Evolutionary conservation across 306 rosid genomes (phyloP).

Genomic region (Quercus suber): DNA sequence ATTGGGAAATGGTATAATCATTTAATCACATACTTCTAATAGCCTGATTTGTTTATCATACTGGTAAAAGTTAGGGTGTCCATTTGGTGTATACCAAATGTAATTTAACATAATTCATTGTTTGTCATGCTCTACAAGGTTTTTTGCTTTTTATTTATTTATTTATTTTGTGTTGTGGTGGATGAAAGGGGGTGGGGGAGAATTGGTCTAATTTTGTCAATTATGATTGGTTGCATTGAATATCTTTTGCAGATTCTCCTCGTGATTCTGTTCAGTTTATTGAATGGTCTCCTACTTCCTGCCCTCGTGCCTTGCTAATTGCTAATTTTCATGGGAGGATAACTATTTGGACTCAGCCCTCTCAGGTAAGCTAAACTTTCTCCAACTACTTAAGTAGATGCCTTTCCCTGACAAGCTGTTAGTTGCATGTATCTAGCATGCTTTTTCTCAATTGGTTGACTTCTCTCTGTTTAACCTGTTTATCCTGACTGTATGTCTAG

Average conservation of each 20-base stretch:
- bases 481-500: not conserved
- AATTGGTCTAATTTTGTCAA: not conserved
- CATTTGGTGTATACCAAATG: not conserved
- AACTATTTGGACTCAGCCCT: conserved; percentile 95
- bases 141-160: not conserved
- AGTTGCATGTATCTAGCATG: too few species aligned
- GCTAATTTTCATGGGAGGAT: conserved; percentile 98
- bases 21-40: too few species aligned
- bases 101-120: not conserved
- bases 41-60: not conserved
- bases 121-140: not conserved
- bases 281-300: conserved; percentile 94
- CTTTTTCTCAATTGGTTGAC: not conserved
- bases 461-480: too few species aligned
- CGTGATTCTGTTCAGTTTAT: conserved; percentile 99
- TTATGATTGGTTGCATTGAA: conserved; percentile 23
- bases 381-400: conserved; percentile 13
- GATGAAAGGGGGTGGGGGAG: not conserved
- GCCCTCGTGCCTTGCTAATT: conserved; percentile 79
- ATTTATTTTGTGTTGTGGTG: too few species aligned
- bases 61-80: not conserved
- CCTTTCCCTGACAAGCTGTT: conserved; percentile 1
- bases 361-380: conserved; percentile 63
- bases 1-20: too few species aligned
- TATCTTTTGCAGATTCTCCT: conserved; percentile 81